phyloP scores from a whole-genome alignment of 2,329 filamentous ascomycete genomes.

The Colletotrichum sp. region DNA sequence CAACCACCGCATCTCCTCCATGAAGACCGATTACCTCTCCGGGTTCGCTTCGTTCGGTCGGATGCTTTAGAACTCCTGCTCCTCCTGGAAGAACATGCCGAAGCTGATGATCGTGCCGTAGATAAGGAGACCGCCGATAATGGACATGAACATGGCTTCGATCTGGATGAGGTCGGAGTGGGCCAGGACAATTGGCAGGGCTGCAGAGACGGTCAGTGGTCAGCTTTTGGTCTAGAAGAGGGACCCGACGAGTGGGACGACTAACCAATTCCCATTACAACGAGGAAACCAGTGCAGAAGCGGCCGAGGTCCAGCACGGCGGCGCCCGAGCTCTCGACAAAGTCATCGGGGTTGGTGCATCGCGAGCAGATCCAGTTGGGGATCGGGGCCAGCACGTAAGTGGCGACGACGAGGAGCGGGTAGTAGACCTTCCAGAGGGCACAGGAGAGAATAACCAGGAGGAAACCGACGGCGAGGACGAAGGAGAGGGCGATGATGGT shows the following conservation, averaged over 20 bases:
- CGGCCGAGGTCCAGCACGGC: conserved; percentile 91
- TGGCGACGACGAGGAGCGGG: conserved; percentile 92
- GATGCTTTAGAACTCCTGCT: conserved; percentile 81
- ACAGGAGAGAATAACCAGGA: conserved; percentile 97
- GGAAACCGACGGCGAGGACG: conserved; percentile 97
- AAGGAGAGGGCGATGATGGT: conserved; percentile 99
- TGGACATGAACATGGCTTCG: conserved; percentile 93
- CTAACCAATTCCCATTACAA: conserved; percentile 96
- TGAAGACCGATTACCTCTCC: background rate
- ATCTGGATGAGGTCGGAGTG: conserved; percentile 83
- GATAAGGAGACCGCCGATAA: conserved; percentile 89
- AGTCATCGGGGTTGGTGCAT: conserved; percentile 92
- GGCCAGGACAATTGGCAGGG: conserved; percentile 85
- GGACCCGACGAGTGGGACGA: conserved; percentile 27
- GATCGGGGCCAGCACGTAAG: conserved; percentile 90
- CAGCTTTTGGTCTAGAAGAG: background rate
- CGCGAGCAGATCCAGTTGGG: conserved; percentile 96
- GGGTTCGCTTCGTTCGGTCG: background rate
- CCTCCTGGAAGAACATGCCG: conserved; percentile 97
- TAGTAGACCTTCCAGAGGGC: conserved; percentile 95
- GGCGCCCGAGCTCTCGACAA: conserved; percentile 82
- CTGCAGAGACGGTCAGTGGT: conserved; percentile 47
- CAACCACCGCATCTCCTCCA: background rate
- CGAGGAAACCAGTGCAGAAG: conserved; percentile 93
- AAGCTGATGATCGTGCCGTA: conserved; percentile 99